Evolutionary conservation across 83 land plant genomes (phyloP).

Genomic region (Picea mariana): DNA sequence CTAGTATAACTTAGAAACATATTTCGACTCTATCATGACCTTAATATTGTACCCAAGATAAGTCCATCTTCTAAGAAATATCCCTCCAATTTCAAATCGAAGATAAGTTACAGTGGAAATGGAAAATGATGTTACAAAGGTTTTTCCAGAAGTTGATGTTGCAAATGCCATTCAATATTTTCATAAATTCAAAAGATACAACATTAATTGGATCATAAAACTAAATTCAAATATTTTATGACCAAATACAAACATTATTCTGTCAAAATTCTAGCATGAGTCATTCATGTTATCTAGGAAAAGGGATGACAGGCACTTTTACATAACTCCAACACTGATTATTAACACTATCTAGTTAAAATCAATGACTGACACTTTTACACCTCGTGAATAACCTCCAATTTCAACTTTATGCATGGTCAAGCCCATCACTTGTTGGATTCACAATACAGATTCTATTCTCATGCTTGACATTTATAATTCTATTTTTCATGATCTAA

Average conservation of each 20-base stretch:
- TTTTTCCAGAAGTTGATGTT: background rate
- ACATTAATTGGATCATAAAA: no score
- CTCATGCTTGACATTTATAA: background rate
- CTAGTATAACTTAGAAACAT: no score
- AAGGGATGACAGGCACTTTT: background rate
- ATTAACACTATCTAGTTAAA: background rate
- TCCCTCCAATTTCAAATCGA: background rate
- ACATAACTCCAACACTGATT: background rate
- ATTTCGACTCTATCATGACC: no score
- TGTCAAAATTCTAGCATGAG: background rate
- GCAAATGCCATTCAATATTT: no score
- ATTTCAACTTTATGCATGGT: background rate
- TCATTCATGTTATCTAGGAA: background rate
- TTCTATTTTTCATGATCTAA: no score
- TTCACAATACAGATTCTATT: background rate
- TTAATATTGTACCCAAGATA: no score
- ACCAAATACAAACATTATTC: background rate
- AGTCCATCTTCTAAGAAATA: background rate
- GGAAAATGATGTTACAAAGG: background rate
- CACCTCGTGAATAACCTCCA: slow-evolving; percentile 3
- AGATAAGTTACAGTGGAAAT: background rate
- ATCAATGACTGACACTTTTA: background rate
- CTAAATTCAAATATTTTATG: background rate
- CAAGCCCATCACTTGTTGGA: background rate
- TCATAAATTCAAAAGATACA: no score